Evolutionary conservation across 257 asterid species (phyloP), one percentile per base, ranked within the genome.

Genomic region (Nicotiana sylvestris): DNA sequence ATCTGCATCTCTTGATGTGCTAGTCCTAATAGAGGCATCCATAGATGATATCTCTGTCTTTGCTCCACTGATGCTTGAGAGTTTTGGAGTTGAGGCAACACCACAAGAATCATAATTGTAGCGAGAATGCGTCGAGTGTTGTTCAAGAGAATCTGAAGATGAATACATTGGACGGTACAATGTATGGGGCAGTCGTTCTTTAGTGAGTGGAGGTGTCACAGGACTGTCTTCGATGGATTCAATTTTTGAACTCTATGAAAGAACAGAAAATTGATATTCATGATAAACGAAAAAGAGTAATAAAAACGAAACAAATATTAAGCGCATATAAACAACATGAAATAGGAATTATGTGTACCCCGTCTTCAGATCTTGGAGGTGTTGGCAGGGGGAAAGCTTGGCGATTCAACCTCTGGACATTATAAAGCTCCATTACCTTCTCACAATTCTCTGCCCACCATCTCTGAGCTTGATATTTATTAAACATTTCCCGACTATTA

Each of bases 371-470:
- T 84, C 96, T 90, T 65, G 98, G 94, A 77, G 95, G 90, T 43
- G 97, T 86, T 56, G 98, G 96, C 13, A 94, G 90, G 67, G 99
- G 97, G 82, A 91, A 90, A 6, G 97, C 97, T 85, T 92, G 94
- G 85, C 91, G 97, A 83, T 90, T 93, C 82, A 94, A 60, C 88
- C 93, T 92, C 86, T 91, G 96, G 37, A 96, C 99, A 67, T 96
- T 93, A 91, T 96, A 94, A 16, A 96, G 92, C 86, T 96, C 99
- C 89, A 94, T 89, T 46, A 96, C 94, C 84, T 90, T 96, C 81
- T 96, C 97, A 30, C 88, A 94, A 80, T 96, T 96, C 86, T 94
- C 99, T 1, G 97, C 88, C 99, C 99, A 96, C 99, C 99, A 96
- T 82, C 88, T 89, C 85, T 96, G 99, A 46, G 99, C 99, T 94